phyloP scores from a whole-genome alignment of 805 yeast genomes.

The Saturnispora bothae region DNA sequence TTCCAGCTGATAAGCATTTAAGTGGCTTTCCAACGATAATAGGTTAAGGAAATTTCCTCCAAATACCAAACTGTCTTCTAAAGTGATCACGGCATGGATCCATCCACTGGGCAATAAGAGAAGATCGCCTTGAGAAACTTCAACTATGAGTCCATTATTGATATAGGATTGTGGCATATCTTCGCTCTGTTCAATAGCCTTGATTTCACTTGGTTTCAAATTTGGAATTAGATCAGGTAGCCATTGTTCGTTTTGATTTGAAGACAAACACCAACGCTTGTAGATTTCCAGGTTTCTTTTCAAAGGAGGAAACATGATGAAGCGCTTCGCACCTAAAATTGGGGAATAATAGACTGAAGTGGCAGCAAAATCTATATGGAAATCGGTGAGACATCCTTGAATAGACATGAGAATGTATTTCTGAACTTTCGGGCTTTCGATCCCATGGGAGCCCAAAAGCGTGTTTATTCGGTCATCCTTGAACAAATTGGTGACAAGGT shows the following conservation, averaged over 20 bases:
- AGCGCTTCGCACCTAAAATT: slow-evolving; percentile 62
- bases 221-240: slow-evolving; percentile 40
- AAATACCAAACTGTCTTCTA: slow-evolving; percentile 66
- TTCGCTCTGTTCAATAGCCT: background rate
- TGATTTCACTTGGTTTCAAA: slow-evolving; percentile 10
- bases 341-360: slow-evolving; percentile 85
- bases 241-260: slow-evolving; percentile 53
- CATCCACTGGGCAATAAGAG: slow-evolving; percentile 84
- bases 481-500: slow-evolving; percentile 66
- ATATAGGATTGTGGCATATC: slow-evolving; percentile 20
- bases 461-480: slow-evolving; percentile 1
- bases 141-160: slow-evolving; percentile 27
- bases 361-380: slow-evolving; percentile 88
- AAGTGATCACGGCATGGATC: slow-evolving; percentile 86
- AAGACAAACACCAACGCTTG: slow-evolving; percentile 60
- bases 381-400: slow-evolving; percentile 70
- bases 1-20: slow-evolving; percentile 54
- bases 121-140: slow-evolving; percentile 51
- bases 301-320: slow-evolving; percentile 75
- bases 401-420: slow-evolving; percentile 84
- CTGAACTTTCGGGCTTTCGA: slow-evolving; percentile 47
- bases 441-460: slow-evolving; percentile 2
- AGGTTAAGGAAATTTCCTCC: slow-evolving; percentile 82
- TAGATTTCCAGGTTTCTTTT: slow-evolving; percentile 48
- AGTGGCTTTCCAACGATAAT: slow-evolving; percentile 51